Conservation (phyloP, 2,329 filamentous ascomycete genomes). For the Berkeleyomyces rouxiae region DNA sequence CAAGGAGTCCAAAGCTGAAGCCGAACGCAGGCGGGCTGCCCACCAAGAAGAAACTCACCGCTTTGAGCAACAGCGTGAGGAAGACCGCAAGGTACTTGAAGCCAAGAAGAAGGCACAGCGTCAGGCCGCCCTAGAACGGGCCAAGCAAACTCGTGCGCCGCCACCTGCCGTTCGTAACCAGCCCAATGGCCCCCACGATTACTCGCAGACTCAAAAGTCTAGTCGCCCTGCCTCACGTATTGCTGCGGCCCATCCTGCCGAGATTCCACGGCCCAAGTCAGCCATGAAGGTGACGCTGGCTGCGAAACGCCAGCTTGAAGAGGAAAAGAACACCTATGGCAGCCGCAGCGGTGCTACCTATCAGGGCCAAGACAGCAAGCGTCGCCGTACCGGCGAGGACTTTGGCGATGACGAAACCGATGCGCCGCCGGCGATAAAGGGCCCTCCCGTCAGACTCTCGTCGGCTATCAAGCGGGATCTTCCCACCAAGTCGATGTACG, state of each 20-base stretch:
- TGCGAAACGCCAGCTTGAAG: constrained; percentile 57
- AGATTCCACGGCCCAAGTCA: constrained; percentile 22
- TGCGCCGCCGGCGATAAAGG: constrained; percentile 47
- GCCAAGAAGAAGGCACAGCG: constrained; percentile 50
- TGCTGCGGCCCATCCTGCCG: constrained; percentile 27
- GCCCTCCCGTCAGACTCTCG: constrained; percentile 71
- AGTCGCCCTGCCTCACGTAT: constrained; percentile 40
- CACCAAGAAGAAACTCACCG: constrained; percentile 44
- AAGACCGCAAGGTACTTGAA: constrained; percentile 45
- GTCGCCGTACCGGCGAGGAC: constrained; percentile 60
- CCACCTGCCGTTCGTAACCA: constrained; percentile 42
- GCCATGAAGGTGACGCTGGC: constrained; percentile 43
- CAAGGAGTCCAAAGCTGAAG: constrained; percentile 68
- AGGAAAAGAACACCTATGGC: constrained; percentile 40
- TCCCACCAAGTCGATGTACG: background rate
- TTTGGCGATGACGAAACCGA: constrained; percentile 45
- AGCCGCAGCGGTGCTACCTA: constrained; percentile 42
- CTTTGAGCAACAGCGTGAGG: constrained; percentile 42
- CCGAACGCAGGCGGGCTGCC: constrained; percentile 58
- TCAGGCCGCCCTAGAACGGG: constrained; percentile 45
- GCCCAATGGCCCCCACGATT: constrained; percentile 34
- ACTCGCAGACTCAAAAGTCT: constrained; percentile 22
- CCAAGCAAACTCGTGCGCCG: constrained; percentile 46
- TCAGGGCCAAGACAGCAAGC: constrained; percentile 56
- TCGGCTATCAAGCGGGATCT: constrained; percentile 45